Percentiles rank a stretch among this genome's conserved stretches.
phyloP scores from a whole-genome alignment of 768 basidiomycete genomes.

The Royoungia palumana region DNA sequence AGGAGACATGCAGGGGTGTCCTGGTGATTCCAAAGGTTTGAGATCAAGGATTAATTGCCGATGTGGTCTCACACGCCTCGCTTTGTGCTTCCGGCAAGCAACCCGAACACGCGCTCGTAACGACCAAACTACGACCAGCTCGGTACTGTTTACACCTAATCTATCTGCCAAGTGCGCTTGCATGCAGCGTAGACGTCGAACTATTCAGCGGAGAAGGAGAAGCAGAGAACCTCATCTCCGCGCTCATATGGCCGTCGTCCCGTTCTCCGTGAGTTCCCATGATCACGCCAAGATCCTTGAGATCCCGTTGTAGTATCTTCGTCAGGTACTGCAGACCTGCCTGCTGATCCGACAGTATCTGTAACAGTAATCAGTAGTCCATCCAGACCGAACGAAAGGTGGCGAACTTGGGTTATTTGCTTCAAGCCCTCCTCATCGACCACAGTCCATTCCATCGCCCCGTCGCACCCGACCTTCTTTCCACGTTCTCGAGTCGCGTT shows the following conservation, averaged over 20 bases:
- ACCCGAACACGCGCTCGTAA: conserved; percentile 8
- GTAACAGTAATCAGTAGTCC: conserved; percentile 1
- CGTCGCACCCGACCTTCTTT: conserved; percentile 39
- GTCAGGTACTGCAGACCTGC: conserved; percentile 77
- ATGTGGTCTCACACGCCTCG: conserved; percentile 23
- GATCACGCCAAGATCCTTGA: conserved; percentile 66
- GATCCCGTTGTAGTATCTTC: conserved; percentile 61
- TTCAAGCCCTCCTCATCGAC: conserved; percentile 81
- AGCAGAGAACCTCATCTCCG: conserved; percentile 16
- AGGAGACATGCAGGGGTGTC: conserved; percentile 1
- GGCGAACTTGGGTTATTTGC: conserved; percentile 66
- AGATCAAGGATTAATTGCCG: conserved; percentile 10
- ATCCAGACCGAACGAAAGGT: background rate
- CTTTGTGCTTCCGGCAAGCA: conserved; percentile 9
- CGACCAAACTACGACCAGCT: background rate
- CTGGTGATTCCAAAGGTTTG: background rate
- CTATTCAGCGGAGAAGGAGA: conserved; percentile 21
- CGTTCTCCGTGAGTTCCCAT: conserved; percentile 44
- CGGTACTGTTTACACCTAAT: conserved; percentile 5
- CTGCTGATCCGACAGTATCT: conserved; percentile 79
- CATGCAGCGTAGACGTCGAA: conserved; percentile 26
- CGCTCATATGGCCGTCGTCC: conserved; percentile 25
- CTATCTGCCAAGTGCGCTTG: conserved; percentile 15
- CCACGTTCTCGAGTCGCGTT: conserved; percentile 54
- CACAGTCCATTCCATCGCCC: conserved; percentile 68